Evolutionary conservation across 2,329 filamentous ascomycete genomes (phyloP), one percentile per base, ranked within the genome.

Genomic region (Neofusicoccum laricinum): DNA sequence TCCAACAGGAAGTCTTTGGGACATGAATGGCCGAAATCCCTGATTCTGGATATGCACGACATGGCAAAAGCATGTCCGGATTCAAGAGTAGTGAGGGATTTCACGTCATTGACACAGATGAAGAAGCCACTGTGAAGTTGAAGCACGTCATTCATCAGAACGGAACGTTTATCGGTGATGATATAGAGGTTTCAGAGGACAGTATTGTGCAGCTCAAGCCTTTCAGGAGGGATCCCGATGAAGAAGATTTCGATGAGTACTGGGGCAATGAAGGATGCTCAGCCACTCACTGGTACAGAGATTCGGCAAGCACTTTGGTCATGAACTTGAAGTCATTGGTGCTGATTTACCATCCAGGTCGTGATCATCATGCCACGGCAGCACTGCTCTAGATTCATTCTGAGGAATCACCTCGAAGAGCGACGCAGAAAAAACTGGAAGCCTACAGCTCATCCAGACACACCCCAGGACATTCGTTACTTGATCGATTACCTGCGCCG

Each of bases 221-320:
- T 8, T 72, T 72, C 57, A 61, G 61, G 40, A 55, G 69, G 17
- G 59, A 69, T 2, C 68, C 71, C 11, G 74, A 76, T 53, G 68
- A 69, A 14, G 69, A 74, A 63, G 71, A 72, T 15, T 69, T 70
- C 46, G 68, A 65, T 34, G 69, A 67, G 4, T 72, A 64, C 49
- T 75, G 69, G 4, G 73, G 74, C 2, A 75, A 74, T 49, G 69
- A 68, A 17, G 69, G 68, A 11, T 66, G 66, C 19, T 49, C 51
- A 21, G 51, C 69, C 10, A 71, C 71, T 1, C 69, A 68, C 49
- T 70, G 69, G 58, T 76, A 75, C 64, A 68, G 68, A 46, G 66
- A 74, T 50, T 68, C 71, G 10, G 72, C 74, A 61, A 30, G 25
- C 25, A 30, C 7, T 6, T 30, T 30, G 25, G 7, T 6, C 7